Evolutionary conservation across 306 rosid genomes (phyloP), one percentile per base, ranked within the genome.

Genomic region (Vicia sativa): DNA sequence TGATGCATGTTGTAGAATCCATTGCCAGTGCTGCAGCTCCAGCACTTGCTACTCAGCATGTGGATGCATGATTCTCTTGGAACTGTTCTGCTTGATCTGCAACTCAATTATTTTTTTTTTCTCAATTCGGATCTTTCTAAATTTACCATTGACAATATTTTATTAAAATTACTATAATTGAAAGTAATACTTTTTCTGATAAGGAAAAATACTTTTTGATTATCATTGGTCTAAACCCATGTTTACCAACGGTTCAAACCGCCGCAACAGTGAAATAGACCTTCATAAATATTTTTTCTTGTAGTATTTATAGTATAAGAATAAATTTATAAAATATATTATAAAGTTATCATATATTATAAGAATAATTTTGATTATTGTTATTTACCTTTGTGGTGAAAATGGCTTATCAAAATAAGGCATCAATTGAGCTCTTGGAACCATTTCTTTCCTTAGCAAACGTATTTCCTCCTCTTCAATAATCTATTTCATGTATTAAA

Each of bases 401-500:
- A 87, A 92, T 70, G 98, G 96, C 71, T 87, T 83, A 54, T 92
- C 96, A 69, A 92, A 92, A 75, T 83, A 83, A 19, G 98, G 98
- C 98, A 92, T 92, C 66, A 92, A 74, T 63, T 90, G 96, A 83
- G 98, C 98, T 81, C 93, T 86, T 46, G 98, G 98, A 75, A 92
- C 38, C 98, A 92, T 86, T 67, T 92, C 98, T 85, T 92, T 87
- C 82, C 98, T 89, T 62, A 92, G 70, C 80, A 83, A 46, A 65
- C 96, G 93, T 70, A 90, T 67, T 82, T 90, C 93, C 83, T 92
- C 96, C 76, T 92, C 96, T 86, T 90, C 98, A 53, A 92, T 84
- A 86, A 92, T 78, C 98, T 92, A 86, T 34, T 74, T 65, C 73
- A 67, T 2, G 15, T n/a, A 48, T 59, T 35, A 15, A 50, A 26